Base-by-base conservation (phyloP, 305 asterid genomes). In the Solanum hybrid region DNA sequence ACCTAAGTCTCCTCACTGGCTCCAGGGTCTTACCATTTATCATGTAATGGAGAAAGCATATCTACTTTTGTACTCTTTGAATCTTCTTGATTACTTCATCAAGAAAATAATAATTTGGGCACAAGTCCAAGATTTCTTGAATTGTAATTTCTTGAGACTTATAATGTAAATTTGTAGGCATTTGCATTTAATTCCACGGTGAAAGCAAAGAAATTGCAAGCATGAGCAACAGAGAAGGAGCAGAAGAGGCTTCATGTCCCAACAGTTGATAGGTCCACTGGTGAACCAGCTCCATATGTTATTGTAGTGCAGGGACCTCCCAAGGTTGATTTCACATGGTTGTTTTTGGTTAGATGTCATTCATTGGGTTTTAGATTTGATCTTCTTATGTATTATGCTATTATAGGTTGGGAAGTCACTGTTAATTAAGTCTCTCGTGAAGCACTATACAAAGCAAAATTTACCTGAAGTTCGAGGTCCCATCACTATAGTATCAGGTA, bases 381-480 rank as follows among this genome's bases (percentile, higher is more conserved):
- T 31, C 29, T 77, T 88, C 51, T 88, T n/a, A 78, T 88, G 72
- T 86, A 77, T 51, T 77, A 13, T 77, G 88, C 76, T 20, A 24
- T 69, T 92, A 88, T 90, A 96, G 99, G 98, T 95, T 72, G 99
- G 99, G 88, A 97, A 97, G 94, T 96, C 99, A 5, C 91, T 97
- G 94, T 92, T 97, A 90, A 97, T 97, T 24, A 96, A 96, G 95
- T 92, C 95, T 90, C 94, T 97, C 35, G 91, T 97, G 82, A 96
- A 97, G 91, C 99, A 97, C 90, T 97, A 96, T 91, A 97, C 98
- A 9, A 97, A 96, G 92, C 99, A 97, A 32, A 96, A 96, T 90
- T 93, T 97, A 80, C 96, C 99, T n/a, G 99, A 97, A 90, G 99
- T 97, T 90, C 95, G 94, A 26, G 99, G 99, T 56, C 99, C 99